Base-by-base conservation (phyloP, 2,329 filamentous ascomycete genomes). In the Biscogniauxia sp. region DNA sequence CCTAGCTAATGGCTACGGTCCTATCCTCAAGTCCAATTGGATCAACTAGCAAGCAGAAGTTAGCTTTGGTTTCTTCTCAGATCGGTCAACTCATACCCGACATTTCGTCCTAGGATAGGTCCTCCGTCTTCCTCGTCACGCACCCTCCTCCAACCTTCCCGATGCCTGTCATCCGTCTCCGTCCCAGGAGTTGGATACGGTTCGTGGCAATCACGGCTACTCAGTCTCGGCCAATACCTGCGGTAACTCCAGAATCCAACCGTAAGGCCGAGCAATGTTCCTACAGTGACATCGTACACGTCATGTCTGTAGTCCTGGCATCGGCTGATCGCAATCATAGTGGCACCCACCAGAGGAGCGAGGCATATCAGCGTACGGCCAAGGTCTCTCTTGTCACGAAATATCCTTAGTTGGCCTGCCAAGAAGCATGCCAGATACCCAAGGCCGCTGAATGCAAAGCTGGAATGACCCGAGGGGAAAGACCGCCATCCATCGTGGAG, bases 401-500 rank as follows among this genome's bases (percentile, higher is more conserved):
- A 88, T 51, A 89, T 79, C 62, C 83, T 81, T 54, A 88, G 76
- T 72, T 90, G 87, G 3, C 89, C 89, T 1, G 88, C 86, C 26
- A 92, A 77, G 72, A 90, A 92, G 25, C 91, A 77, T 20, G 86
- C 83, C 19, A 93, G 76, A 71, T 91, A 95, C 2, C 91, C 91
- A 9, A 96, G 79, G 0, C 92, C 92, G 3, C 87, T 85, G 72
- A 95, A 96, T 1, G 90, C 83, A 72, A 93, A 93, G 61, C 88
- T 91, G 13, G 85, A 88, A 74, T 96, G 92, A 0, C 92, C 92
- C 1, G 87, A 90, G 0, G 92, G 92, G 68, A 95, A 96, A 20
- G 88, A 91, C 51, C 92, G 86, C 88, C 91, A 94, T 17, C 91
- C 92, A 68, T 96, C 92, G 64, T 95, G 89, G 3, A 96, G 81